These are phyloP conservation scores for Mycena galericulata DNA, from an alignment of 768 basidiomycete species.

Conservation along the genomic window DNA sequence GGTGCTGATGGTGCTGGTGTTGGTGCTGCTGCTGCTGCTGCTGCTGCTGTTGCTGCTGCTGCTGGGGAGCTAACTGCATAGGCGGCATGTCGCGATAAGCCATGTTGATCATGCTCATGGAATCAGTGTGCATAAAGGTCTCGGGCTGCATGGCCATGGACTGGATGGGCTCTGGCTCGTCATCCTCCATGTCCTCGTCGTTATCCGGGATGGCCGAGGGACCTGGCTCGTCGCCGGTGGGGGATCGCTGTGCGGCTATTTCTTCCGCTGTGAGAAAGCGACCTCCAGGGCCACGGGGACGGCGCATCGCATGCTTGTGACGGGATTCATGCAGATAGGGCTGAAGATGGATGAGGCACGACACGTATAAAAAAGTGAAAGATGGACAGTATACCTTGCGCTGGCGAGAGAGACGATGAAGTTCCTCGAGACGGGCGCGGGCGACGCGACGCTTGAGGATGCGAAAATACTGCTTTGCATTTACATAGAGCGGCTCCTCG, in stretches of 20 bases:
- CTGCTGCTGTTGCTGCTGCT: constrained; percentile 36
- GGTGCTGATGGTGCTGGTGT: constrained; percentile 28
- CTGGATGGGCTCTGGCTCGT: constrained; percentile 42
- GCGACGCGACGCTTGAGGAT: constrained; percentile 96
- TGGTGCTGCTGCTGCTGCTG: constrained; percentile 34
- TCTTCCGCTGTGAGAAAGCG: constrained; percentile 98
- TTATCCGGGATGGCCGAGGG: constrained; percentile 41
- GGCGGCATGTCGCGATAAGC: constrained; percentile 38
- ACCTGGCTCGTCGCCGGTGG: constrained; percentile 48
- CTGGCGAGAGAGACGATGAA: constrained; percentile 92
- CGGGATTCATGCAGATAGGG: constrained; percentile 98
- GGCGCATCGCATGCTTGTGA: constrained; percentile 97
- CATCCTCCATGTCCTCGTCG: constrained; percentile 60
- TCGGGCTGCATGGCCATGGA: constrained; percentile 39
- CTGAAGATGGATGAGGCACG: constrained; percentile 54
- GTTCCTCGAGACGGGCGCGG: constrained; percentile 90
- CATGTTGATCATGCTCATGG: constrained; percentile 43
- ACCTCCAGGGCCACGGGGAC: constrained; percentile 96
- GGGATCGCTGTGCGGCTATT: constrained; percentile 83
- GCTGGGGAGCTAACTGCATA: constrained; percentile 31
- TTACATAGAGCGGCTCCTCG: constrained; percentile 98
- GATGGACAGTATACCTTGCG: constrained; percentile 83
- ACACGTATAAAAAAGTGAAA: constrained; percentile 9
- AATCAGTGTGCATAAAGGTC: constrained; percentile 41
- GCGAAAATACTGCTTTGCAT: constrained; percentile 99